phyloP scores from a whole-genome alignment of 2,329 filamentous ascomycete species.

The Claviceps africana region DNA sequence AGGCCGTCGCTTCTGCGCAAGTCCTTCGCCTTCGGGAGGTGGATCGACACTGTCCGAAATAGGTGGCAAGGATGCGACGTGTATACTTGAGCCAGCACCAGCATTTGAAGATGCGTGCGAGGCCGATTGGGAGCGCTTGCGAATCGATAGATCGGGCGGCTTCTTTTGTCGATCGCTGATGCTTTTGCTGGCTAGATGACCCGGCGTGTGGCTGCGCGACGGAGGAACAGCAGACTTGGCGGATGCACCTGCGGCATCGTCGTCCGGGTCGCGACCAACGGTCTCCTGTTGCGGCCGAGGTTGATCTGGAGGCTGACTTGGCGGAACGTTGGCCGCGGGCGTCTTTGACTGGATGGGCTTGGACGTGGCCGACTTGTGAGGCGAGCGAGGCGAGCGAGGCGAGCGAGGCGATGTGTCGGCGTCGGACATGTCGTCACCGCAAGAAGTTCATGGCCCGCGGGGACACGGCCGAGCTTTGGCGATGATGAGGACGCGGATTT shows the following conservation, averaged over 20 bases:
- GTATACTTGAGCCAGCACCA: conserved; percentile 14
- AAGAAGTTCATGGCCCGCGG: conserved; percentile 3
- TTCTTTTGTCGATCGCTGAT: conserved; percentile 33
- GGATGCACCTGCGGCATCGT: conserved; percentile 20
- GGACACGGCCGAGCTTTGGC: not conserved
- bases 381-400: conserved; percentile 11
- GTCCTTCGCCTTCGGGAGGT: conserved; percentile 14
- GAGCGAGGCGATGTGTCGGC: conserved; percentile 15
- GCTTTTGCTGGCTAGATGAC: conserved; percentile 46
- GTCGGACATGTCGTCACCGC: conserved; percentile 29
- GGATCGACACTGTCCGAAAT: conserved; percentile 13
- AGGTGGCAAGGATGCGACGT: conserved; percentile 11
- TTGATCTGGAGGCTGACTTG: conserved; percentile 12
- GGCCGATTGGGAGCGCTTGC: conserved; percentile 40
- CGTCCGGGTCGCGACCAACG: conserved; percentile 14
- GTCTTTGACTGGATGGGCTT: conserved; percentile 18
- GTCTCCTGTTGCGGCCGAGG: conserved; percentile 3
- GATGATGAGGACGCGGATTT: not conserved
- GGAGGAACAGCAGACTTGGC: conserved; percentile 21
- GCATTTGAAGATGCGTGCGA: conserved; percentile 20
- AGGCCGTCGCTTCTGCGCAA: conserved; percentile 16
- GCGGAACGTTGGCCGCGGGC: conserved; percentile 4
- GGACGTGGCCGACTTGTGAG: conserved; percentile 14
- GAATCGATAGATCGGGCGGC: conserved; percentile 36
- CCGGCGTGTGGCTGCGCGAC: conserved; percentile 46